phyloP scores from a whole-genome alignment of 2,329 filamentous ascomycete genomes.

The Thelonectria blattea region DNA sequence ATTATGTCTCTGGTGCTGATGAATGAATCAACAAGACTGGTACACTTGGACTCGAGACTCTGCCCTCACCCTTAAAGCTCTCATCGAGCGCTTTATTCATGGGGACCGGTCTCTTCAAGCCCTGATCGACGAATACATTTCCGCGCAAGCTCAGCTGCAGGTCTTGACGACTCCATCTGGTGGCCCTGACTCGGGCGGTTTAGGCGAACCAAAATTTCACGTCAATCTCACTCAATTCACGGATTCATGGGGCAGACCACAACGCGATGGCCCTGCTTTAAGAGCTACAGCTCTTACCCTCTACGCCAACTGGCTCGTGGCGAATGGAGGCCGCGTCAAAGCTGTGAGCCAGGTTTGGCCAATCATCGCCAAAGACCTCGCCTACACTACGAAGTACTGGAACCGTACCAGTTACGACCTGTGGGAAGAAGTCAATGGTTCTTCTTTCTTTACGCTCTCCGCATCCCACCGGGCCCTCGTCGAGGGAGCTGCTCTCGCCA shows the following conservation, averaged over 20 bases:
- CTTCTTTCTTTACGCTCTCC: slow-evolving; percentile 77
- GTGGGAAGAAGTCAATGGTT: slow-evolving; percentile 80
- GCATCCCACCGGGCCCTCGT: slow-evolving; percentile 66
- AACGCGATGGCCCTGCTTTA: slow-evolving; percentile 78
- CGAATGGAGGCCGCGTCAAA: slow-evolving; percentile 62
- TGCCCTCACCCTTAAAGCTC: slow-evolving; percentile 70
- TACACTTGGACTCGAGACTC: slow-evolving; percentile 81
- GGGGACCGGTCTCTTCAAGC: slow-evolving; percentile 63
- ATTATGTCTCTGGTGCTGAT: neutral
- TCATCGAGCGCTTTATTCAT: slow-evolving; percentile 68
- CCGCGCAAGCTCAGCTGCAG: slow-evolving; percentile 69
- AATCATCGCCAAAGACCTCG: slow-evolving; percentile 73
- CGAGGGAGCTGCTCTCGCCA: slow-evolving; percentile 70
- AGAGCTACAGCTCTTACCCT: slow-evolving; percentile 72
- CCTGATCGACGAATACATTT: slow-evolving; percentile 70
- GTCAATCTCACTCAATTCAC: slow-evolving; percentile 68
- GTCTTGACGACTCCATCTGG: slow-evolving; percentile 72
- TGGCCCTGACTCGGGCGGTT: slow-evolving; percentile 52
- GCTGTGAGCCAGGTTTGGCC: slow-evolving; percentile 68
- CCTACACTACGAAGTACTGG: slow-evolving; percentile 74
- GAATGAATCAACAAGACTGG: slow-evolving; percentile 66
- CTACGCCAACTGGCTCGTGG: slow-evolving; percentile 72
- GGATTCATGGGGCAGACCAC: slow-evolving; percentile 74
- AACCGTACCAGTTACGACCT: slow-evolving; percentile 70
- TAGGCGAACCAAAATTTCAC: slow-evolving; percentile 77